Conservation (phyloP, 1,284 basidiomycete species). For the Ganoderma leucocontextum region DNA sequence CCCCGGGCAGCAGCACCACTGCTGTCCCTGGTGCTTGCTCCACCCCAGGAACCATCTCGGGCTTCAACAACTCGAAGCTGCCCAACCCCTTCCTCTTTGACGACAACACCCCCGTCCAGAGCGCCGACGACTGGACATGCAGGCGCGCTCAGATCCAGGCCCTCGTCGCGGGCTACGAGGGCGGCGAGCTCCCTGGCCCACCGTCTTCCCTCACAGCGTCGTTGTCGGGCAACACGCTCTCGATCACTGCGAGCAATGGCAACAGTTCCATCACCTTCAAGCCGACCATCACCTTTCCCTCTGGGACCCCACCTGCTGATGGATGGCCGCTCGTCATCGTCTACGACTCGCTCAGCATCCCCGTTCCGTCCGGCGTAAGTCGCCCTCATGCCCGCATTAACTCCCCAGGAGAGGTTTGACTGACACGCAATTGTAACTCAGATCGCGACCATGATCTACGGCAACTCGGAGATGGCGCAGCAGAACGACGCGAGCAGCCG, state of each 20-base stretch:
- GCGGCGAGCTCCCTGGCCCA: slow-evolving; percentile 52
- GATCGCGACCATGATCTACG: slow-evolving; percentile 57
- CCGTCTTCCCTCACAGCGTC: slow-evolving; percentile 51
- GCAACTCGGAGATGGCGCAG: slow-evolving; percentile 57
- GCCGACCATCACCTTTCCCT: slow-evolving; percentile 51
- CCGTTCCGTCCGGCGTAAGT: slow-evolving; percentile 51
- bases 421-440: slow-evolving; percentile 32
- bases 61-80: slow-evolving; percentile 48
- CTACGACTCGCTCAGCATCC: slow-evolving; percentile 58
- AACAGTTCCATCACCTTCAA: slow-evolving; percentile 56
- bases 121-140: slow-evolving; percentile 56
- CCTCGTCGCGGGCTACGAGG: slow-evolving; percentile 58
- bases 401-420: background rate
- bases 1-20: slow-evolving; percentile 20
- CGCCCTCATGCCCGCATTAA: background rate
- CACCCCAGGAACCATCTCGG: slow-evolving; percentile 36
- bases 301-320: slow-evolving; percentile 49
- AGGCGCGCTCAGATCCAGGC: slow-evolving; percentile 55
- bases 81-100: slow-evolving; percentile 60
- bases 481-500: slow-evolving; percentile 53
- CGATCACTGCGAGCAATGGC: slow-evolving; percentile 50
- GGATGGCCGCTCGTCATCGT: slow-evolving; percentile 60
- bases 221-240: slow-evolving; percentile 49
- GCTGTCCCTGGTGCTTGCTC: slow-evolving; percentile 28
- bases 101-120: slow-evolving; percentile 49